Evolutionary conservation across 2,329 filamentous ascomycete genomes (phyloP), one percentile per base, ranked within the genome.

Genomic region (Falciphora oryzae): DNA sequence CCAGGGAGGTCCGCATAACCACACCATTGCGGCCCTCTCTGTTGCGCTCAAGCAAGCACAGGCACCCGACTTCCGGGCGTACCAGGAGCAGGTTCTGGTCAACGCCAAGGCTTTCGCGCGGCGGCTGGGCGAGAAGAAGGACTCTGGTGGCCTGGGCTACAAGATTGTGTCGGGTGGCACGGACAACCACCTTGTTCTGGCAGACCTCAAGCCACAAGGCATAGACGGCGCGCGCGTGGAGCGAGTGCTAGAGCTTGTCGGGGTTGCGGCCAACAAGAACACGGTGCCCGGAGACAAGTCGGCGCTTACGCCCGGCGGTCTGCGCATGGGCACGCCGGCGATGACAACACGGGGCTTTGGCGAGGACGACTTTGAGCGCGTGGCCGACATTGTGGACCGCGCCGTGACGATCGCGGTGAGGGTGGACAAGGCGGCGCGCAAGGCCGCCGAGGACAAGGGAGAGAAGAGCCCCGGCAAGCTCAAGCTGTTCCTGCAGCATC

Each of bases 201-300:
- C 95, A 61, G 95, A 99, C 76, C 85, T 99, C 62, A 96, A 96
- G 80, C 88, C 91, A 53, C 91, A 95, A 75, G 84, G 84, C 65
- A 88, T 99, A 67, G 95, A 99, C 73, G 93, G 93, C 70, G 90
- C 90, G 29, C 89, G 93, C 63, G 92, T 97, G 18, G 93, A 97
- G 81, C 89, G 92, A 60, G 88, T 97, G 22, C 85, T 97, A 29
- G 93, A 97, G 76, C 86, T 96, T 60, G 92, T 96, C 69, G 94
- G 94, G 71, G 94, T 98, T 63, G 95, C 95, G n/a, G 90, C 91
- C 75, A 99, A 99, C 84, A 99, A 99, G 85, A 99, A 99, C 81
- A 97, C 95, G 10, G 94, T 97, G 0, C 95, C 95, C 1, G 95
- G 94, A 58, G 95, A 99, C 79, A 92, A 89, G 75, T 97, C 93